These are phyloP conservation scores for Cylindricascospora bacillispora DNA, from an alignment of 1,139 yeast genomes.

Conservation along the genomic window DNA sequence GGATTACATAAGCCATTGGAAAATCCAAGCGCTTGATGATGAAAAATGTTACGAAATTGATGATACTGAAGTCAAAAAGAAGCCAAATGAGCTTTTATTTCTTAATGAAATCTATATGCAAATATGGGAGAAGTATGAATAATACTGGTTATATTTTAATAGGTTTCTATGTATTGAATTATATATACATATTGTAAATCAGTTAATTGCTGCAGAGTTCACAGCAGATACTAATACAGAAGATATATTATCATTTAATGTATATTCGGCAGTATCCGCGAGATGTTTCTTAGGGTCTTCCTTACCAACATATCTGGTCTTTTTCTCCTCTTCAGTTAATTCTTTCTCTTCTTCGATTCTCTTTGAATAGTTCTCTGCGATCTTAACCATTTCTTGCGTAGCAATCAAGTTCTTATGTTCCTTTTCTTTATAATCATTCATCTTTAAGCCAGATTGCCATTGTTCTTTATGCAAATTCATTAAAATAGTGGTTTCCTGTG, in stretches of 20 bases:
- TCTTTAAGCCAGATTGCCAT: slow-evolving; percentile 87
- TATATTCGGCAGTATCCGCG: slow-evolving; percentile 72
- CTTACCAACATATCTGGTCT: slow-evolving; percentile 93
- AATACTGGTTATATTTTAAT: neutral
- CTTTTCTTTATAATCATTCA: slow-evolving; percentile 65
- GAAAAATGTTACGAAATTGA: slow-evolving; percentile 47
- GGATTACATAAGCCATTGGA: slow-evolving; percentile 34
- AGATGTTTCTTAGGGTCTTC: slow-evolving; percentile 98
- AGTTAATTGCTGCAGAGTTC: slow-evolving; percentile 72
- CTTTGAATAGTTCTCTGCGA: slow-evolving; percentile 81
- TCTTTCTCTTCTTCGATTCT: slow-evolving; percentile 91
- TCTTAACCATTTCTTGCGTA: slow-evolving; percentile 70
- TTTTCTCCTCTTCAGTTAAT: slow-evolving; percentile 72
- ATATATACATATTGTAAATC: neutral
- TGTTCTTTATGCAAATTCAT: slow-evolving; percentile 87
- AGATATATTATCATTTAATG: slow-evolving; percentile 83
- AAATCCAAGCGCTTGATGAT: slow-evolving; percentile 37
- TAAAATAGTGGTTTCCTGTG: slow-evolving; percentile 87
- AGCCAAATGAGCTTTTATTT: slow-evolving; percentile 48
- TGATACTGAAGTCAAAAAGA: slow-evolving; percentile 35
- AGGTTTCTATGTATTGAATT: neutral
- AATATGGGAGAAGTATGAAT: slow-evolving; percentile 40
- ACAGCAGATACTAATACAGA: slow-evolving; percentile 80
- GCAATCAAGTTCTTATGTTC: slow-evolving; percentile 66
- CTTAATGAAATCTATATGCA: slow-evolving; percentile 54